Conservation (phyloP, 257 asterid species). For the Handroanthus guayacan region DNA sequence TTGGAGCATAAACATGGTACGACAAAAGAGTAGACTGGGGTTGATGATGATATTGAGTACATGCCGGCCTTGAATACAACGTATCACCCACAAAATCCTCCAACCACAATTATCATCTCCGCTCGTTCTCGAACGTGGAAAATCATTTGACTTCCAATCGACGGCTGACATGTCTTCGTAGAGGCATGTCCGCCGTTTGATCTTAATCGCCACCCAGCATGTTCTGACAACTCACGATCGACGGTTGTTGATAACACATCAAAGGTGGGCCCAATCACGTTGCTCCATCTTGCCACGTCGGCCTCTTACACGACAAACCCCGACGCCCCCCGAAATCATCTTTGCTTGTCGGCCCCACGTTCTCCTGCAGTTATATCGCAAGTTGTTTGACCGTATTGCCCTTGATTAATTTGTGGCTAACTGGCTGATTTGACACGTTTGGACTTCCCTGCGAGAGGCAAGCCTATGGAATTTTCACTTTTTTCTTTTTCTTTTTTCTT, state of each 20-base stretch:
- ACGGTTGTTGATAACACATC: constrained; percentile 51
- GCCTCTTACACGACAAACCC: constrained; percentile 38
- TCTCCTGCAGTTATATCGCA: constrained; percentile 37
- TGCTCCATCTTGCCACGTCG: constrained; percentile 54
- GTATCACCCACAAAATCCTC: constrained; percentile 42
- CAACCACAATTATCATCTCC: background rate
- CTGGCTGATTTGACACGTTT: background rate
- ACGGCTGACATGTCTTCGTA: constrained; percentile 39
- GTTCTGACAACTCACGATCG: constrained; percentile 44
- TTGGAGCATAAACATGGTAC: background rate
- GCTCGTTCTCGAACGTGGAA: constrained; percentile 30
- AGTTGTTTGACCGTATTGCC: constrained; percentile 33
- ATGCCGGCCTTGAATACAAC: constrained; percentile 43
- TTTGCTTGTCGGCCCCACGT: constrained; percentile 41
- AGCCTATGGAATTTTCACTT: too few relatives aligned
- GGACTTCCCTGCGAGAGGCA: background rate
- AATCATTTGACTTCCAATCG: constrained; percentile 30
- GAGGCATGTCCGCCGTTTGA: constrained; percentile 32
- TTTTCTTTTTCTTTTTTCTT: background rate
- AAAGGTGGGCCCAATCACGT: constrained; percentile 55
- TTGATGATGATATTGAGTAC: background rate
- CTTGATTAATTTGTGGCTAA: background rate
- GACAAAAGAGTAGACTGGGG: background rate
- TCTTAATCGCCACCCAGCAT: constrained; percentile 41
- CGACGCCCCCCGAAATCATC: constrained; percentile 9